Evolutionary conservation across 1,139 yeast genomes (phyloP).

Genomic region (Groenewaldozyma auringiensis): DNA sequence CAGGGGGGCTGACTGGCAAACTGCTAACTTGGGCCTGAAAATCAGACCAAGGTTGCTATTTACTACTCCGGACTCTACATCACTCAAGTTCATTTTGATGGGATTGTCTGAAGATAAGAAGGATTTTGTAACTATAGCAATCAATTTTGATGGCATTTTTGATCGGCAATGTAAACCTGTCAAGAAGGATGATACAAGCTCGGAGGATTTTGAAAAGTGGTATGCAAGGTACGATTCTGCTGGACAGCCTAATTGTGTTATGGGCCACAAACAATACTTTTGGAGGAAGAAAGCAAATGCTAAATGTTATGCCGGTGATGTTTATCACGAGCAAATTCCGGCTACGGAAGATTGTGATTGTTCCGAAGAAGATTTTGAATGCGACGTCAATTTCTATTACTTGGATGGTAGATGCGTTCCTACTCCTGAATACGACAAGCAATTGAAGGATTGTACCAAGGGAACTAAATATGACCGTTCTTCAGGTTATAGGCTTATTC

Average conservation of each 20-base stretch:
- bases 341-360: slow-evolving; percentile 61
- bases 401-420: slow-evolving; percentile 49
- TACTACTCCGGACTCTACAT: slow-evolving; percentile 70
- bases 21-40: slow-evolving; percentile 41
- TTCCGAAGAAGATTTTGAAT: slow-evolving; percentile 60
- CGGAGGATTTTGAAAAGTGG: slow-evolving; percentile 60
- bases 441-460: slow-evolving; percentile 14
- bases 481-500: slow-evolving; percentile 35
- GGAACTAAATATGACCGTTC: slow-evolving; percentile 16
- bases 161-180: slow-evolving; percentile 25
- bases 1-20: slow-evolving; percentile 64
- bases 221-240: slow-evolving; percentile 46
- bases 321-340: slow-evolving; percentile 51
- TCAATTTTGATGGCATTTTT: slow-evolving; percentile 59
- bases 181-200: slow-evolving; percentile 40
- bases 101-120: slow-evolving; percentile 36
- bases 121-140: slow-evolving; percentile 33
- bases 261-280: slow-evolving; percentile 66
- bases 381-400: slow-evolving; percentile 48
- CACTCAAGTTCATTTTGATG: slow-evolving; percentile 49
- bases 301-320: slow-evolving; percentile 57
- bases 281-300: slow-evolving; percentile 62
- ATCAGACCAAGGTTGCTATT: slow-evolving; percentile 43
- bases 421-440: slow-evolving; percentile 27
- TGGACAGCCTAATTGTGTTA: slow-evolving; percentile 54